phyloP scores from a whole-genome alignment of 176 grass and related monocot species.

The Microstegium vimineum region DNA sequence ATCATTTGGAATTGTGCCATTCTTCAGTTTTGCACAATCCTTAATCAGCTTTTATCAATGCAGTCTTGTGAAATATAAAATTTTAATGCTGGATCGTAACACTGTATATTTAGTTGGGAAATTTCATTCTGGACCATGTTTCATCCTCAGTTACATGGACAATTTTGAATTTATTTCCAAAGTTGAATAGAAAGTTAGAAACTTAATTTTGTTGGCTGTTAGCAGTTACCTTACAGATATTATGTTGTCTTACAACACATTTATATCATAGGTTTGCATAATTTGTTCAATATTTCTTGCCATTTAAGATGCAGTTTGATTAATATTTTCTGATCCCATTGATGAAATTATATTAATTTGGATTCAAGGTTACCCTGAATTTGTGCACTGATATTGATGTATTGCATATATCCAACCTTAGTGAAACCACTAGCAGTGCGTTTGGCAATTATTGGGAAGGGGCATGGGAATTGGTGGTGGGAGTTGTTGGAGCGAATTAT shows the following conservation, averaged over 20 bases:
- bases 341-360: conserved; percentile 10
- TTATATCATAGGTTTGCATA: background rate
- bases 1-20: background rate
- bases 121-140: background rate
- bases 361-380: background rate
- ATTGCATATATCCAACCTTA: background rate
- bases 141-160: background rate
- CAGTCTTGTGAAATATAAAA: background rate
- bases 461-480: background rate
- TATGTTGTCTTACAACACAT: background rate
- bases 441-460: background rate
- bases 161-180: background rate
- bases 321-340: background rate
- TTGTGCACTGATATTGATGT: background rate
- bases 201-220: background rate
- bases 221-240: conserved; percentile 9
- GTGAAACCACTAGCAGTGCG: background rate
- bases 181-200: background rate
- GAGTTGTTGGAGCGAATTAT: background rate
- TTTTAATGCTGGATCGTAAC: conserved; percentile 5
- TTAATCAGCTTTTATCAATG: conserved; percentile 2
- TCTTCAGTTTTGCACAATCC: conserved; percentile 5
- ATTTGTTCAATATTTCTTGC: background rate
- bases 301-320: background rate
- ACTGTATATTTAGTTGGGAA: background rate